These are phyloP conservation scores for Fusarium sp. DNA, from an alignment of 2,329 filamentous ascomycete species.

Conservation along the genomic window DNA sequence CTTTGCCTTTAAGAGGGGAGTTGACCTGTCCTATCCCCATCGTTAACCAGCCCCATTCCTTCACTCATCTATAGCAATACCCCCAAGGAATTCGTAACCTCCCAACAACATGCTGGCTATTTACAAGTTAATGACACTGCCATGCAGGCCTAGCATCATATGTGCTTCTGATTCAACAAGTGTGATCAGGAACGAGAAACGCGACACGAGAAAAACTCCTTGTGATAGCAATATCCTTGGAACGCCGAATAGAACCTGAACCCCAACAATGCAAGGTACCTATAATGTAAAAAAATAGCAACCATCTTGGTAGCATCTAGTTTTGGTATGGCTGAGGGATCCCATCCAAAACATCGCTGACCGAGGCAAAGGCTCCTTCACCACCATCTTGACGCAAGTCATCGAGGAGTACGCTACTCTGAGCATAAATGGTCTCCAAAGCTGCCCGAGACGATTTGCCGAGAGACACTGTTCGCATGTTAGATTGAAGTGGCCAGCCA, in stretches of 20 bases:
- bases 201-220: constrained; percentile 24
- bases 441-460: constrained; percentile 90
- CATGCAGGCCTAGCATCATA: not conserved
- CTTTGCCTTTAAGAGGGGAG: constrained; percentile 24
- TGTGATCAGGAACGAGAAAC: constrained; percentile 1
- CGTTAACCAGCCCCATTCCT: not conserved
- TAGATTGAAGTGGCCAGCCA: constrained; percentile 22
- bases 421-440: constrained; percentile 85
- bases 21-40: constrained; percentile 13
- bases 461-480: constrained; percentile 74
- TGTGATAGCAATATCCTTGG: constrained; percentile 25
- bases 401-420: constrained; percentile 87
- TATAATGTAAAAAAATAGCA: constrained; percentile 17
- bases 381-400: constrained; percentile 84
- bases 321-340: constrained; percentile 56
- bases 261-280: constrained; percentile 33
- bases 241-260: constrained; percentile 43
- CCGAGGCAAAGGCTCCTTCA: constrained; percentile 82
- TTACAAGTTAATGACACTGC: constrained; percentile 3
- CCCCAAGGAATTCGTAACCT: constrained; percentile 1
- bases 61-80: constrained; percentile 24
- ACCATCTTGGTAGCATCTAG: constrained; percentile 37
- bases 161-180: constrained; percentile 1
- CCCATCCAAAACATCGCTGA: constrained; percentile 62
- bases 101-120: constrained; percentile 5